A percentile compares a stretch with the other conserved stretches of the same genome.
phyloP scores from a whole-genome alignment of 1,284 basidiomycete species.

The Apiotrichum siamense region DNA sequence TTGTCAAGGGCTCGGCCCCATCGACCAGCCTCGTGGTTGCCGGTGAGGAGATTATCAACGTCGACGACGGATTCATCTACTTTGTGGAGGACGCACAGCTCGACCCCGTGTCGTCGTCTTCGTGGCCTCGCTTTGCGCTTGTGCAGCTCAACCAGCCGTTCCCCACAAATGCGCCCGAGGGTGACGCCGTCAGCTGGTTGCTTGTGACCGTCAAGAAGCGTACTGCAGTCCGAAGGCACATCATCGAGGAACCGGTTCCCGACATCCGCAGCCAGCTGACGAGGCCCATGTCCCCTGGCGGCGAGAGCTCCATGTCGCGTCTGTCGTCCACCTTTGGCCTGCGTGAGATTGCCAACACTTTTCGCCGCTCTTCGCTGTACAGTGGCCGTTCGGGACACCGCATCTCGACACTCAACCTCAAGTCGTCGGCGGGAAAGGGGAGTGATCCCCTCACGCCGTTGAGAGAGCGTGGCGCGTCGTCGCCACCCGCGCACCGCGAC shows the following conservation, averaged over 20 bases:
- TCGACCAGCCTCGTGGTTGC: slow-evolving; percentile 7
- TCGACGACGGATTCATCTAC: slow-evolving; percentile 36
- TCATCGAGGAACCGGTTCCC: slow-evolving; percentile 5
- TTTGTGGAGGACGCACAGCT: slow-evolving; percentile 37
- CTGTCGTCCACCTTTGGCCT: slow-evolving; percentile 22
- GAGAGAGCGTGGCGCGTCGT: neutral
- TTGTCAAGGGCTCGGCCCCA: neutral
- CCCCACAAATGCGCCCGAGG: too few relatives aligned
- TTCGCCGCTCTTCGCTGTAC: slow-evolving; percentile 21
- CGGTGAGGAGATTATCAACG: slow-evolving; percentile 24
- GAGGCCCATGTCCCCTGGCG: slow-evolving; percentile 19
- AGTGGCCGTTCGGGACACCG: neutral
- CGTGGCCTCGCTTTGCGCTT: slow-evolving; percentile 35
- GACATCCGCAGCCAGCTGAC: slow-evolving; percentile 6
- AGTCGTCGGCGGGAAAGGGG: neutral
- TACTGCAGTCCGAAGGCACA: neutral
- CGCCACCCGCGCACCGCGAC: neutral
- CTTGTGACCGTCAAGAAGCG: slow-evolving; percentile 30
- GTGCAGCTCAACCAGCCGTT: slow-evolving; percentile 22
- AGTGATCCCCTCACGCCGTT: neutral
- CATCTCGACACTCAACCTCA: slow-evolving; percentile 1
- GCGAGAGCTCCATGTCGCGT: slow-evolving; percentile 16
- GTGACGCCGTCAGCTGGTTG: slow-evolving; percentile 25
- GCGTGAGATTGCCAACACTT: slow-evolving; percentile 20
- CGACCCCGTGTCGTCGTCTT: slow-evolving; percentile 16